These are phyloP conservation scores for Glebionis coronaria DNA, from an alignment of 129 eudicot genomes.

Conservation along the genomic window DNA sequence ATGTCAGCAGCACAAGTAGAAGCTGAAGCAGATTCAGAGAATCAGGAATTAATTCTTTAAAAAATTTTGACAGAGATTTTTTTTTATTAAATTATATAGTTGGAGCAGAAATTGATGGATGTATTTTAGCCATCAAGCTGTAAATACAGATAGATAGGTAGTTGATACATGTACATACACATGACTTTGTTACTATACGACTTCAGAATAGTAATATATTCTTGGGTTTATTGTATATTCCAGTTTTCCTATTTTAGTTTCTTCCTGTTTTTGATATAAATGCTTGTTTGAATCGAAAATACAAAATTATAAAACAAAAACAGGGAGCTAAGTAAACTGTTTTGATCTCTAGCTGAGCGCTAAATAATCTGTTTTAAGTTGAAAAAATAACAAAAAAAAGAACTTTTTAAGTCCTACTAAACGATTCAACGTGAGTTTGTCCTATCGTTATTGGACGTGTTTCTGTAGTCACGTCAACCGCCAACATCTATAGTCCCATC, in stretches of 20 bases:
- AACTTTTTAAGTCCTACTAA: no score
- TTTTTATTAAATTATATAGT: conserved; percentile 21
- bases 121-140: conserved; percentile 27
- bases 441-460: no score
- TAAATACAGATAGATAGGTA: conserved; percentile 27
- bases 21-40: conserved; percentile 23
- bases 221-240: conserved; percentile 2
- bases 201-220: conserved; percentile 13
- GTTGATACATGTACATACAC: conserved; percentile 26
- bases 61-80: conserved; percentile 33
- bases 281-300: not conserved
- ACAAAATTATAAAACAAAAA: no score
- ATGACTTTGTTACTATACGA: conserved; percentile 28
- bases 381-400: no score
- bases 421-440: no score
- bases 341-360: no score
- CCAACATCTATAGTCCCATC: no score
- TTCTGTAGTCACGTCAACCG: no score
- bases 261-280: not conserved
- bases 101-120: conserved; percentile 18
- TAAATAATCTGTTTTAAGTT: no score
- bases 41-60: not conserved
- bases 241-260: not conserved
- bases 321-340: no score
- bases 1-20: conserved; percentile 19